Evolutionary conservation across 495 filamentous ascomycete species (phyloP).

Genomic region (Chaetomium fimeti): DNA sequence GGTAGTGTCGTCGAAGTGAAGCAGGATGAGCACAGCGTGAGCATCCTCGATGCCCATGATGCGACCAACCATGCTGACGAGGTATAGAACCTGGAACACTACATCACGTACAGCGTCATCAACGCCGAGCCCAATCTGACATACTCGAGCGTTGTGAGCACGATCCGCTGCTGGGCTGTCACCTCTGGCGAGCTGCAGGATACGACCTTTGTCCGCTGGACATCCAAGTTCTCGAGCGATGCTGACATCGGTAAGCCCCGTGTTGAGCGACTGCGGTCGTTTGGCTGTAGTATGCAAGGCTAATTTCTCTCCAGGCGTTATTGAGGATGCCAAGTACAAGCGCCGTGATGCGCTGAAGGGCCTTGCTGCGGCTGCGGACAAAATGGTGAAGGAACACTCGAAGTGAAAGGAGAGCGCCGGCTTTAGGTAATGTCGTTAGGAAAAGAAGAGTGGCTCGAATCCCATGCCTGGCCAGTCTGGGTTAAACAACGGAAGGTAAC

Average conservation of each 20-base stretch:
- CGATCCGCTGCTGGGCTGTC: slow-evolving; percentile 59
- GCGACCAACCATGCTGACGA: not conserved
- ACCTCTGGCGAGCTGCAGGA: slow-evolving; percentile 60
- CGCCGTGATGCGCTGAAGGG: slow-evolving; percentile 64
- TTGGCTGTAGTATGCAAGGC: not conserved
- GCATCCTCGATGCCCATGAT: slow-evolving; percentile 16
- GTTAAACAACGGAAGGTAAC: too few relatives aligned
- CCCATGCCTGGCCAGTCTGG: not conserved
- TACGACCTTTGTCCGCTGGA: slow-evolving; percentile 63
- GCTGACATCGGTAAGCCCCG: slow-evolving; percentile 60
- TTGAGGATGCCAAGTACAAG: slow-evolving; percentile 72
- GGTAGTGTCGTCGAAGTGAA: slow-evolving; percentile 63
- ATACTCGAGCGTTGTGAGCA: slow-evolving; percentile 62
- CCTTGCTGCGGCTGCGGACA: slow-evolving; percentile 54
- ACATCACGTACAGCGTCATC: slow-evolving; percentile 68
- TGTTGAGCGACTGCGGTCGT: not conserved
- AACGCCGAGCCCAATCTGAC: slow-evolving; percentile 55
- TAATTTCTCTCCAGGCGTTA: slow-evolving; percentile 51
- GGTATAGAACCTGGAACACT: slow-evolving; percentile 63
- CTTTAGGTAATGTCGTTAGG: not conserved
- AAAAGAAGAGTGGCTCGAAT: not conserved
- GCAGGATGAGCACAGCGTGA: slow-evolving; percentile 67
- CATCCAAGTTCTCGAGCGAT: slow-evolving; percentile 63
- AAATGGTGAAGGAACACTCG: slow-evolving; percentile 40
- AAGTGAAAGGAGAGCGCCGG: not conserved